phyloP scores from a whole-genome alignment of 2,329 filamentous ascomycete genomes.

The Colletotrichum salicis region DNA sequence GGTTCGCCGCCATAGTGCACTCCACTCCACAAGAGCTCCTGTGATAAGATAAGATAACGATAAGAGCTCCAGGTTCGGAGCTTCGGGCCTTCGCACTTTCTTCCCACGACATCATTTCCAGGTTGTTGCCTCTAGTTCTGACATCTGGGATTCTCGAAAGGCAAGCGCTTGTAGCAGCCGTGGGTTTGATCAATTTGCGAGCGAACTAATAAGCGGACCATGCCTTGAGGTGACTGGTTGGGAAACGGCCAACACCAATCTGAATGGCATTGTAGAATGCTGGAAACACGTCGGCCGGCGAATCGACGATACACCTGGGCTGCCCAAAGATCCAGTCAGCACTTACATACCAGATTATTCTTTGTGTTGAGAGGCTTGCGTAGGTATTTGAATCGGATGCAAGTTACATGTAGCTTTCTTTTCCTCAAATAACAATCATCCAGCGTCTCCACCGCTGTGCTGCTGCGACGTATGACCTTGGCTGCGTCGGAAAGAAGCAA shows the following conservation, averaged over 20 bases:
- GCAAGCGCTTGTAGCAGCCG: background rate
- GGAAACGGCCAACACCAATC: background rate
- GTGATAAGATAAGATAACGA: conserved; percentile 11
- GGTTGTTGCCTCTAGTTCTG: background rate
- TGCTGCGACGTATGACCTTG: conserved; percentile 3
- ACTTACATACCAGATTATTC: background rate
- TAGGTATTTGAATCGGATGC: background rate
- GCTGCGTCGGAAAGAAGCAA: background rate
- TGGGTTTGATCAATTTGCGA: background rate
- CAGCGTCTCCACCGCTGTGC: conserved; percentile 1
- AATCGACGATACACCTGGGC: background rate
- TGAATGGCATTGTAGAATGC: background rate
- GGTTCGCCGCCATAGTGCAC: background rate
- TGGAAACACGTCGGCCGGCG: background rate
- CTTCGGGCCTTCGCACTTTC: background rate
- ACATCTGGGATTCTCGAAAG: background rate
- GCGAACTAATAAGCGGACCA: too few relatives aligned
- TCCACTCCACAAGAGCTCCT: conserved; percentile 13
- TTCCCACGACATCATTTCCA: background rate
- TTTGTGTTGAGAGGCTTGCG: background rate
- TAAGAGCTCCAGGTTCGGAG: background rate
- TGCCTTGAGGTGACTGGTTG: background rate
- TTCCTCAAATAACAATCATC: background rate
- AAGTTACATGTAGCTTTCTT: background rate
- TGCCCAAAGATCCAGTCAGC: background rate